These are phyloP conservation scores for Annulohypoxylon stygium DNA, from an alignment of 495 filamentous ascomycete species.

Conservation along the genomic window DNA sequence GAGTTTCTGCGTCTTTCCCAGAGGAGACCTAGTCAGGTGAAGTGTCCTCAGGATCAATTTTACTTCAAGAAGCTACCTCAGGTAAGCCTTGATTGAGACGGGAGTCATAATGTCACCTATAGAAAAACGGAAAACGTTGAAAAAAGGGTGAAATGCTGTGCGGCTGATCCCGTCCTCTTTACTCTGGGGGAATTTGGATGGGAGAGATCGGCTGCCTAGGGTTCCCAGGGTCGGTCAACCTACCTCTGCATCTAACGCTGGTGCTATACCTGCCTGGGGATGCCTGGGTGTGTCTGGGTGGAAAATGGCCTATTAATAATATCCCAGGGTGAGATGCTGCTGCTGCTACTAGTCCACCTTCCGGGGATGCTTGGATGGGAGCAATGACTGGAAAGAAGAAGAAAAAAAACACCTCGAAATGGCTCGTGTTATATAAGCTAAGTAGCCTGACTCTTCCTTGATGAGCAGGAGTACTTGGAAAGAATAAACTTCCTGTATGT, in stretches of 20 bases:
- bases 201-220: constrained; percentile 48
- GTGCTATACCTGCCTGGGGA: constrained; percentile 37
- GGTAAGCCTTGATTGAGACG: constrained; percentile 27
- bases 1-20: constrained; percentile 11
- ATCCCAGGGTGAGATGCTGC: constrained; percentile 5
- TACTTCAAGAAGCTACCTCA: constrained; percentile 36
- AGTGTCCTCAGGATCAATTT: constrained; percentile 47
- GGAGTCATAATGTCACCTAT: constrained; percentile 41
- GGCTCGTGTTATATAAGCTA: constrained; percentile 21
- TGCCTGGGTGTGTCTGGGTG: constrained; percentile 21
- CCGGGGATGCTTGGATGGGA: too few species aligned
- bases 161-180: constrained; percentile 52
- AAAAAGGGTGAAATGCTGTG: constrained; percentile 49
- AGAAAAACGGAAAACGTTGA: constrained; percentile 36
- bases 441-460: constrained; percentile 12
- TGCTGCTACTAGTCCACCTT: not conserved
- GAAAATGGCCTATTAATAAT: constrained; percentile 34
- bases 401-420: constrained; percentile 15
- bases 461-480: constrained; percentile 17
- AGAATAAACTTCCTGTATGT: constrained; percentile 30
- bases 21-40: constrained; percentile 48
- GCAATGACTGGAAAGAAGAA: constrained; percentile 18
- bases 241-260: constrained; percentile 17
- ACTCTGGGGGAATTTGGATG: constrained; percentile 19
- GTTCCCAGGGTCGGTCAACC: constrained; percentile 43